Evolutionary conservation across 164 flowering plant species (phyloP).

Genomic region (Akebia trifoliata): DNA sequence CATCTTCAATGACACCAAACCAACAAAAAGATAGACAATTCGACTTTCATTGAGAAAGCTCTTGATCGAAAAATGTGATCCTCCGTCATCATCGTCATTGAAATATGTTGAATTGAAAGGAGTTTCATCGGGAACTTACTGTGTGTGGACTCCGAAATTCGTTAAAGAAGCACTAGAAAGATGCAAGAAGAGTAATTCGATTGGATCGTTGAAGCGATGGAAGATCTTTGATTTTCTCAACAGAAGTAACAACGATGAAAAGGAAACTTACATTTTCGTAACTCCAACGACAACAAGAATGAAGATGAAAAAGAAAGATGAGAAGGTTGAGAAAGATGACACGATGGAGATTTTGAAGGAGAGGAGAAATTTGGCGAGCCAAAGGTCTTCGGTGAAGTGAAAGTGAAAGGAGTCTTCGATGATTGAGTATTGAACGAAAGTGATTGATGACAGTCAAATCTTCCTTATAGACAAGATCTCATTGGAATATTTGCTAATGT

Average conservation of each 20-base stretch:
- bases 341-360: slow-evolving; percentile 3
- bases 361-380: no score
- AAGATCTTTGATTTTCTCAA: slow-evolving; percentile 31
- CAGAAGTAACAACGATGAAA: slow-evolving; percentile 43
- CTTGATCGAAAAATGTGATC: slow-evolving; percentile 27
- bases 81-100: slow-evolving; percentile 20
- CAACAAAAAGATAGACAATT: slow-evolving; percentile 6
- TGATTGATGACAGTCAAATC: slow-evolving; percentile 31
- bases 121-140: slow-evolving; percentile 17
- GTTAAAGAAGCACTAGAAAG: slow-evolving; percentile 4
- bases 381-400: neutral
- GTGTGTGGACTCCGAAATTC: slow-evolving; percentile 26
- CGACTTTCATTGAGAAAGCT: slow-evolving; percentile 37
- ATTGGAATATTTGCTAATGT: slow-evolving; percentile 46
- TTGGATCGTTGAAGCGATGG: slow-evolving; percentile 32
- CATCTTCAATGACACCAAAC: no score
- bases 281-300: slow-evolving; percentile 10
- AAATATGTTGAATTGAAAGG: no score
- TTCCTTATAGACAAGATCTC: slow-evolving; percentile 48
- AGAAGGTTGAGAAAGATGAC: slow-evolving; percentile 10
- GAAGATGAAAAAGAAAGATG: slow-evolving; percentile 10
- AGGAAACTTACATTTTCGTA: slow-evolving; percentile 42
- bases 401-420: neutral
- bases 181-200: slow-evolving; percentile 32
- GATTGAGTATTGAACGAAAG: slow-evolving; percentile 23